Evolutionary conservation across 768 basidiomycete genomes (phyloP), one percentile per base, ranked within the genome.

Genomic region (Hygrocybe coccinea): DNA sequence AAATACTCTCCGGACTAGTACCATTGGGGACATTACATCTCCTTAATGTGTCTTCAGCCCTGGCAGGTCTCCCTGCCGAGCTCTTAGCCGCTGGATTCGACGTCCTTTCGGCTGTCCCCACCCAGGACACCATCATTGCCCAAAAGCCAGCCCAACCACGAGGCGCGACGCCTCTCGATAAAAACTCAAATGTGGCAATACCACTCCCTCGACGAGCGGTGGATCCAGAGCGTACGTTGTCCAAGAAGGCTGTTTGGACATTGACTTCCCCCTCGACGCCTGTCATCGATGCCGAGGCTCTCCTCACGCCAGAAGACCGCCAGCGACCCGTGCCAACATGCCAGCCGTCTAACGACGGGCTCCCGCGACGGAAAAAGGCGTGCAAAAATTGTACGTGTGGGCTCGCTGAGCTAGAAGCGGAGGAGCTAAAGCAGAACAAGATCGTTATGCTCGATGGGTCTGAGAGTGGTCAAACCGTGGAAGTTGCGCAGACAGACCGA

Each of bases 341-440:
- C 61, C 89, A 88, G 66, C 90, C 90, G 14, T 72, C 80, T 17
- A 74, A 67, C 35, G 60, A 72, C 17, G 62, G 70, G 21, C 78
- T 77, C 12, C 80, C 83, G n/a, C 77, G 87, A 59, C 76, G 88
- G 62, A 92, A 89, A 78, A 87, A 85, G 68, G 95, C 97, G 29
- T 99, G 97, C 81, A 97, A 97, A 75, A 84, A 83, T 67, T 99
- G 97, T 71, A 83, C 91, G 2, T 99, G 97, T 65, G 97, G 97
- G n/a, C 79, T 99, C 55, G 87, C 89, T 15, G 97, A 98, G 76
- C 68, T 95, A 15, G 92, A 97, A 70, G 88, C 84, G 54, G 89
- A 93, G 68, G 93, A 97, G 71, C 8, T 36, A n/a, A 68, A 74
- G 55, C 74, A 68, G 59, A 71, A 68, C 45, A 76, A 76, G 60